Base-by-base conservation (phyloP, 1,284 basidiomycete genomes). In the Peniophora sp. region DNA sequence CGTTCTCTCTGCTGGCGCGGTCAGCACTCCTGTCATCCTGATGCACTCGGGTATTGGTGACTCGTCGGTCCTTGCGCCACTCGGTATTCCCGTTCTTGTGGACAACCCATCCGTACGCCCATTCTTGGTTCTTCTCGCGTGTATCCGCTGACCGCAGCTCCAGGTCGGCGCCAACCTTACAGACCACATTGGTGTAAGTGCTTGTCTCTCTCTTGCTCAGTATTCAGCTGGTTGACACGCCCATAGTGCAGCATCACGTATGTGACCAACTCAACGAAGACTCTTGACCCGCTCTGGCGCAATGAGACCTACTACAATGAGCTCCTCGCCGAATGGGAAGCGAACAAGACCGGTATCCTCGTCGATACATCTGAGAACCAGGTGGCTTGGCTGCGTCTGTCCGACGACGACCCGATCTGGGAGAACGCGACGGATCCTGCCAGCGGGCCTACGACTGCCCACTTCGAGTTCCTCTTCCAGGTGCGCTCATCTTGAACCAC, bases 11-110 rank as follows among this genome's bases (percentile, higher is more conserved):
- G 44, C 44, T 22, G 44, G 44, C 10, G 44, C 44, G 9, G 44
- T 45, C 23, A 20, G 44, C 20, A 23, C 44, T 9, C 44, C 44
- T 22, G 14, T 89, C 71, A 75, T 90, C 39, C 73, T 92, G 11
- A 75, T 88, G 71, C 71, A 87, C 34, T 85, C 82, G 16, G 87
- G 87, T 3, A 63, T 88, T 20, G 85, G 85, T 0, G 78, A 82
- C 17, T 69, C 71, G 2, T 63, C 68, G 16, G 71, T 83, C 22
- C 72, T 88, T n/a, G 55, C 66, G 8, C 61, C 67, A 35, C 67
- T 76, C 51, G 58, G 61, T 6, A 80, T 87, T 24, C 69, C 74
- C 0, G 63, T 83, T 12, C 38, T 17, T 41, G 8, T 41, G 8
- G 38, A 41, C 38, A 41, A 41, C 38, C 38, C 38, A 5, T 41